A percentile compares a stretch with the other conserved stretches of the same genome.
Conservation (phyloP, 164 flowering plant species). For the Piper betle region DNA sequence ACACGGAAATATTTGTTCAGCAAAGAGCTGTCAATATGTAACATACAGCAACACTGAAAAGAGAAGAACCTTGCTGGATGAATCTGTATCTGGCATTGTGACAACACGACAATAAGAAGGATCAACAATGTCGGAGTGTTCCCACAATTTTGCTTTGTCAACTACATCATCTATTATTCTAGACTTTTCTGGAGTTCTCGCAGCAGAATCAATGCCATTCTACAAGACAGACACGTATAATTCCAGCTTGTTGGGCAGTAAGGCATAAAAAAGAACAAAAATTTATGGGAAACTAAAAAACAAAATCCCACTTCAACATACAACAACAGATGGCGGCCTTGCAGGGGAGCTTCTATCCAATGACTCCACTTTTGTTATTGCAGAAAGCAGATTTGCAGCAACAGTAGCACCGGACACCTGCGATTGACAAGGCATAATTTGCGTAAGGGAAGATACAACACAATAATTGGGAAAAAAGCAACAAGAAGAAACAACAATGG, state of each 20-base stretch:
- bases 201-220: conserved; percentile 64
- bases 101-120: conserved; percentile 55
- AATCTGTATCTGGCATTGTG: conserved; percentile 57
- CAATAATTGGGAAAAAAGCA: not conserved
- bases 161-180: conserved; percentile 42
- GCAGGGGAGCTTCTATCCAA: conserved; percentile 54
- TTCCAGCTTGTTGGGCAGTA: not conserved
- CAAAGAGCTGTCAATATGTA: not conserved
- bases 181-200: conserved; percentile 46
- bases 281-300: not conserved
- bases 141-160: conserved; percentile 66
- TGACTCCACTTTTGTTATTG: conserved; percentile 43
- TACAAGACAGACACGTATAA: conserved; percentile 11
- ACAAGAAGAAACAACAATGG: not conserved
- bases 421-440: not conserved
- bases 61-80: conserved; percentile 43
- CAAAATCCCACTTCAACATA: conserved; percentile 15
- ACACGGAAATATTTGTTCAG: not conserved
- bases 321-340: conserved; percentile 50
- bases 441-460: not conserved
- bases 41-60: not conserved
- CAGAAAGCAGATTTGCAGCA: conserved; percentile 32
- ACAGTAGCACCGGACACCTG: conserved; percentile 24
- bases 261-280: not conserved
- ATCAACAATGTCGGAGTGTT: conserved; percentile 67